Evolutionary conservation across 129 eudicot genomes (phyloP).

Genomic region (Helianthus annuus): HanXRQr2.0-SUNRISE NC_035438.2:66077017-66077516

Average conservation of each 20-base stretch:
- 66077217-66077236: not conserved
- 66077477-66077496: no score
- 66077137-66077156: slow-evolving; percentile 61
- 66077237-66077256: slow-evolving; percentile 11
- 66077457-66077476: no score
- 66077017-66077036: not conserved
- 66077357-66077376: not conserved
- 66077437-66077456: no score
- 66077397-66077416: not conserved
- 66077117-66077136: slow-evolving; percentile 55
- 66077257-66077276: not conserved
- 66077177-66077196: not conserved
- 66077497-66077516: no score
- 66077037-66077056: not conserved
- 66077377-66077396: not conserved
- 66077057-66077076: slow-evolving; percentile 34
- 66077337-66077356: not conserved
- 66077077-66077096: slow-evolving; percentile 41
- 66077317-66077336: not conserved
- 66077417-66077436: no score
- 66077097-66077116: slow-evolving; percentile 45
- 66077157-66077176: slow-evolving; percentile 43
- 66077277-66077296: not conserved
- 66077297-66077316: not conserved
- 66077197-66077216: not conserved